phyloP scores from a whole-genome alignment of 305 asterid genomes.

The Caryopteris hybrid region DNA sequence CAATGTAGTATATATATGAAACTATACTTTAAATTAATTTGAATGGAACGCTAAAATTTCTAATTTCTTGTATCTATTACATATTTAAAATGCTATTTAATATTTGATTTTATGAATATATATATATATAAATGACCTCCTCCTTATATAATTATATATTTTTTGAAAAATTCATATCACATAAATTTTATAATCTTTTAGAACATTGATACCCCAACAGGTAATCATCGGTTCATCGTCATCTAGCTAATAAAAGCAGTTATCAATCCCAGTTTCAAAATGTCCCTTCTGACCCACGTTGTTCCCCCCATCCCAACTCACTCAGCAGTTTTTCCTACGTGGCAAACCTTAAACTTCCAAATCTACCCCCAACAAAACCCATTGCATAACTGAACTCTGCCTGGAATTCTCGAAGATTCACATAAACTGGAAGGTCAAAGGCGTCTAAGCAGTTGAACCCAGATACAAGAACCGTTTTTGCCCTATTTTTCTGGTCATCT shows the following conservation, averaged over 20 bases:
- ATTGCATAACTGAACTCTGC: not conserved
- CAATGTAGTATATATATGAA: no score
- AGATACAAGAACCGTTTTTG: constrained; percentile 3
- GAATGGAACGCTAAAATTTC: no score
- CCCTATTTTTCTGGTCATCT: constrained; percentile 10
- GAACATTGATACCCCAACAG: not conserved
- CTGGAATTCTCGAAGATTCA: not conserved
- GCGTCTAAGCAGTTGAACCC: not conserved
- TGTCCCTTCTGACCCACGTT: not conserved
- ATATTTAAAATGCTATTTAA: no score
- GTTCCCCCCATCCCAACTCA: not conserved
- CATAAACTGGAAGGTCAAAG: not conserved
- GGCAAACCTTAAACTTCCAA: not conserved
- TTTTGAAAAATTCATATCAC: no score
- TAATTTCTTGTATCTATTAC: no score
- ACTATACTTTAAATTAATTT: no score
- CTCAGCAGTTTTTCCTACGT: not conserved
- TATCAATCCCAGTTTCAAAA: not conserved
- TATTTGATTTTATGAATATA: no score
- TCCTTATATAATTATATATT: no score
- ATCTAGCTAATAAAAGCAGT: not conserved
- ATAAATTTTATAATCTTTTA: no score
- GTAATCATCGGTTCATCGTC: not conserved
- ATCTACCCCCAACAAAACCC: constrained; percentile 9
- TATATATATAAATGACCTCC: no score